These are phyloP conservation scores for Dothideomycetes sp. DNA, from an alignment of 2,329 filamentous ascomycete species.

Conservation along the genomic window DNA sequence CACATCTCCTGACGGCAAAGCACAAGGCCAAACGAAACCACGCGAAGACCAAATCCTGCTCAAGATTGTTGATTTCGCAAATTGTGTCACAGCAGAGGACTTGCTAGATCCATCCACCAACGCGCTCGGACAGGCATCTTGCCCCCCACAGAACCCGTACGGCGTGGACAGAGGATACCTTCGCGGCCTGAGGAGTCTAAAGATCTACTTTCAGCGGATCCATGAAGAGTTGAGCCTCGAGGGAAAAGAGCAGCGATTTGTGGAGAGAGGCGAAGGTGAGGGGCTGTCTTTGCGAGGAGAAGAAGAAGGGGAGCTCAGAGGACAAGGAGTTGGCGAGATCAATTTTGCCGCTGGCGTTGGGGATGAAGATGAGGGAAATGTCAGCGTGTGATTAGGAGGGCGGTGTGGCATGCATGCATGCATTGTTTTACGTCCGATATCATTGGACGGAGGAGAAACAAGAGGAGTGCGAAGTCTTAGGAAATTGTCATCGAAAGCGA, in stretches of 20 bases:
- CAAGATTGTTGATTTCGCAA: conserved; percentile 97
- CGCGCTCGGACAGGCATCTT: conserved; percentile 44
- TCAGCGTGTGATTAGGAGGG: conserved; percentile 7
- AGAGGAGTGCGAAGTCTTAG: neutral
- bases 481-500: neutral
- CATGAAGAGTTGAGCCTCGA: conserved; percentile 55
- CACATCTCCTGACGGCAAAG: neutral
- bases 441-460: neutral
- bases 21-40: neutral
- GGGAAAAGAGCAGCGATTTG: conserved; percentile 1
- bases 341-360: conserved; percentile 3
- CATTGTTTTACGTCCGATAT: no score
- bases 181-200: conserved; percentile 67
- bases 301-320: conserved; percentile 2
- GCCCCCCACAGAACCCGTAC: conserved; percentile 70
- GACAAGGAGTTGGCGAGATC: neutral
- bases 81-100: conserved; percentile 86
- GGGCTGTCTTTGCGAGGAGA: conserved; percentile 17
- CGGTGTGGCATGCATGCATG: no score
- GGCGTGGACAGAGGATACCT: conserved; percentile 84
- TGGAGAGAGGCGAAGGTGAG: conserved; percentile 22
- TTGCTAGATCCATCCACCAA: conserved; percentile 20
- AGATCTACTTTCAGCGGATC: conserved; percentile 78
- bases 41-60: conserved; percentile 58
- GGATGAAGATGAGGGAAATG: conserved; percentile 8